Percentiles rank a stretch among this genome's conserved stretches.
These are phyloP conservation scores for Kodamaea fungicola DNA, from an alignment of 1,139 yeast genomes.

Conservation along the genomic window DNA sequence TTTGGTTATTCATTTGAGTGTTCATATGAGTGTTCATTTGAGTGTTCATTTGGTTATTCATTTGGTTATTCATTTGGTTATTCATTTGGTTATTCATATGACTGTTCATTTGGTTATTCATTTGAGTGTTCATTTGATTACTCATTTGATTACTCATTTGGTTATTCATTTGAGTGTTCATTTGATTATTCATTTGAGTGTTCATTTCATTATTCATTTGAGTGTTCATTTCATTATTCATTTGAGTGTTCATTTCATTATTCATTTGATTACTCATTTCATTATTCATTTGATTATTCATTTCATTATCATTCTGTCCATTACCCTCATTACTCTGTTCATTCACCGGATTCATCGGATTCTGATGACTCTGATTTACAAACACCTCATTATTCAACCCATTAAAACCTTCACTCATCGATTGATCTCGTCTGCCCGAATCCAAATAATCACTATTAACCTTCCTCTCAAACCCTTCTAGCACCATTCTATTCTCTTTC, in stretches of 20 bases:
- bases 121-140: background rate
- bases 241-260: background rate
- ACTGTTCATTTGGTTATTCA: background rate
- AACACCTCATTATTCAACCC: too few species aligned
- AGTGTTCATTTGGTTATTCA: background rate
- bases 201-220: background rate
- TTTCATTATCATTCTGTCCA: too few species aligned
- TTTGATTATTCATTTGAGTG: too few species aligned
- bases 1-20: too few species aligned
- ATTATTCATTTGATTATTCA: background rate
- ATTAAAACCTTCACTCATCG: too few species aligned
- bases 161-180: background rate
- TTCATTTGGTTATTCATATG: background rate
- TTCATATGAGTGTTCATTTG: too few species aligned
- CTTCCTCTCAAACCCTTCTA: constrained; percentile 2
- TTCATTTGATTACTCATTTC: background rate
- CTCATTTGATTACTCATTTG: background rate
- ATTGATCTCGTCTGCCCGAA: background rate
- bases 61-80: background rate
- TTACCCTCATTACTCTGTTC: too few species aligned
- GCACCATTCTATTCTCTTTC: constrained; percentile 5
- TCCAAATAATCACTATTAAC: background rate
- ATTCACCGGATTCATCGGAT: too few species aligned
- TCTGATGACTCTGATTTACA: too few species aligned
- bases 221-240: background rate